These are phyloP conservation scores for Chaetomium sp. DNA, from an alignment of 2,329 filamentous ascomycete species.

Conservation along the genomic window DNA sequence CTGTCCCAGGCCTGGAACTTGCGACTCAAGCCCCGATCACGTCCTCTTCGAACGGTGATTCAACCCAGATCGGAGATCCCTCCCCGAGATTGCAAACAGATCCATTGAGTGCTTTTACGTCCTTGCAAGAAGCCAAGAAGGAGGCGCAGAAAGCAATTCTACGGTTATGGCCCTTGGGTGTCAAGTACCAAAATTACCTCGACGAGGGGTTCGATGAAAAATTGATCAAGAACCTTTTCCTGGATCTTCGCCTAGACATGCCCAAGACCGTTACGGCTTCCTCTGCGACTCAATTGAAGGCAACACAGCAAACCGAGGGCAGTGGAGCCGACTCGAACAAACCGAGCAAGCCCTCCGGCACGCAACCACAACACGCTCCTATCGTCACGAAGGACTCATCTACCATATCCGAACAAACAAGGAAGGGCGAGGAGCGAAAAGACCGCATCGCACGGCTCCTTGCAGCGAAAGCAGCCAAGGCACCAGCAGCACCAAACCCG, in stretches of 20 bases:
- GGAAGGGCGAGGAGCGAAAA: conserved; percentile 65
- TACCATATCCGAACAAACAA: conserved; percentile 28
- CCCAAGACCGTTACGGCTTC: conserved; percentile 25
- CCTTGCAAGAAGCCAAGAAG: conserved; percentile 51
- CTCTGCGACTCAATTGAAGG: background rate
- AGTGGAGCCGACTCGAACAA: background rate
- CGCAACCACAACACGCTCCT: conserved; percentile 6
- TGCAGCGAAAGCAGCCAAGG: conserved; percentile 69
- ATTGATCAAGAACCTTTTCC: conserved; percentile 66
- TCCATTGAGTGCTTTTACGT: conserved; percentile 33
- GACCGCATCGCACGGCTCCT: conserved; percentile 76
- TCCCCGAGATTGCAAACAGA: conserved; percentile 2
- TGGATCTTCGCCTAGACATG: conserved; percentile 64
- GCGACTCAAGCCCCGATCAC: conserved; percentile 11
- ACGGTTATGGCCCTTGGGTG: conserved; percentile 64
- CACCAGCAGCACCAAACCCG: conserved; percentile 27
- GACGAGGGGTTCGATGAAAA: conserved; percentile 69
- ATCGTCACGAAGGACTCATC: conserved; percentile 17
- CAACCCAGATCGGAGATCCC: background rate
- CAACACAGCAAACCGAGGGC: background rate
- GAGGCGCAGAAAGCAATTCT: conserved; percentile 69
- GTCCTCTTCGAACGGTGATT: background rate
- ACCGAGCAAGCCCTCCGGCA: conserved; percentile 10
- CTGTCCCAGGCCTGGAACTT: conserved; percentile 22
- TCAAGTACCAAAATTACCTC: conserved; percentile 73